phyloP scores from a whole-genome alignment of 2,329 filamentous ascomycete species.

The Aspergillus costaricaensis region DNA sequence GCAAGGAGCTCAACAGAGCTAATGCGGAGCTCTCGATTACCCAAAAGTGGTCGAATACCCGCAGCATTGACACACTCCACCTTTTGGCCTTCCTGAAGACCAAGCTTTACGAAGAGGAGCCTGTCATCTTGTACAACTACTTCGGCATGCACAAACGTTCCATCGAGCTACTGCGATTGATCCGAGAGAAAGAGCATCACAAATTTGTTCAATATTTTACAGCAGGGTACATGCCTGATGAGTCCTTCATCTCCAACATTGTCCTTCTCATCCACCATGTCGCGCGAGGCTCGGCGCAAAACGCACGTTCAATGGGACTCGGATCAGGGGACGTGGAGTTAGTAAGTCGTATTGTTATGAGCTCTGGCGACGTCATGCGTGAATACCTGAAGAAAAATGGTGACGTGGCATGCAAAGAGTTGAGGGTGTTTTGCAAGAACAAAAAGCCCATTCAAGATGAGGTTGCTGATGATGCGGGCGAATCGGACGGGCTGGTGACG shows the following conservation, averaged over 20 bases:
- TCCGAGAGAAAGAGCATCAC: constrained; percentile 29
- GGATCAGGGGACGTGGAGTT: constrained; percentile 3
- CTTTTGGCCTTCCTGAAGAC: constrained; percentile 29
- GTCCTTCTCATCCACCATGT: constrained; percentile 29
- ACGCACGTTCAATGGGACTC: constrained; percentile 18
- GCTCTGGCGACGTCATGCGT: constrained; percentile 29
- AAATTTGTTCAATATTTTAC: constrained; percentile 34
- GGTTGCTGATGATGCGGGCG: constrained; percentile 13
- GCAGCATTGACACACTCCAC: constrained; percentile 25
- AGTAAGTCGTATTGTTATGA: constrained; percentile 28
- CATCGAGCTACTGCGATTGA: constrained; percentile 28
- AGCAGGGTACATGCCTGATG: constrained; percentile 27
- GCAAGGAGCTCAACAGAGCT: constrained; percentile 13
- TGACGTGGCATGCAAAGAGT: constrained; percentile 29
- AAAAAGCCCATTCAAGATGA: constrained; percentile 25
- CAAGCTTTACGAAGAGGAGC: constrained; percentile 31
- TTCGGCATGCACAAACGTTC: constrained; percentile 34
- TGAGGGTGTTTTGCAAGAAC: constrained; percentile 31
- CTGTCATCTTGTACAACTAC: constrained; percentile 31
- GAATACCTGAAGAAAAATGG: constrained; percentile 31
- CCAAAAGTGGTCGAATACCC: constrained; percentile 25
- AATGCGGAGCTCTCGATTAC: constrained; percentile 7
- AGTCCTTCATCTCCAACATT: constrained; percentile 27
- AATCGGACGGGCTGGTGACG: constrained; percentile 14
- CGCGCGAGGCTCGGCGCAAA: constrained; percentile 24